Conservation (phyloP, 1,284 basidiomycete genomes). For the Tylopilus orsonianus region DNA sequence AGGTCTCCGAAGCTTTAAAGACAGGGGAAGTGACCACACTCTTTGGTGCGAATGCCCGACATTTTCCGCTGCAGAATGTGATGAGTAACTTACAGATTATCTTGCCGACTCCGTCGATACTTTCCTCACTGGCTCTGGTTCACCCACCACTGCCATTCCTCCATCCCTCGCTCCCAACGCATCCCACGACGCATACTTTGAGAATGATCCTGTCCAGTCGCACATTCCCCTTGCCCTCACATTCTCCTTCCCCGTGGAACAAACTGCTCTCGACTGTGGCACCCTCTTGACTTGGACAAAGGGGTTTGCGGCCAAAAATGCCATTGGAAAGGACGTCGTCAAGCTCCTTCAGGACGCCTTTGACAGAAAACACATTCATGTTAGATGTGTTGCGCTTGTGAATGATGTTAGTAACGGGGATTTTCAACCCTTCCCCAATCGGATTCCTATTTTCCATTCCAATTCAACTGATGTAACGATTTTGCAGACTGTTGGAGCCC, state of each 20-base stretch:
- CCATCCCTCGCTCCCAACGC: constrained; percentile 36
- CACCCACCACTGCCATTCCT: constrained; percentile 43
- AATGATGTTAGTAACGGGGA: constrained; percentile 75
- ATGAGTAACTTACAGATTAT: constrained; percentile 62
- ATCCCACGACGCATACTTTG: constrained; percentile 24
- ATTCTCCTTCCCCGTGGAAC: constrained; percentile 97
- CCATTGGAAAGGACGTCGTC: constrained; percentile 91
- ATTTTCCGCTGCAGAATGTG: constrained; percentile 4
- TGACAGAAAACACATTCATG: constrained; percentile 91
- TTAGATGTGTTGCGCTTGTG: constrained; percentile 91
- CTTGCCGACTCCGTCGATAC: constrained; percentile 94
- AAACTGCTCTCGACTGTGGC: constrained; percentile 88
- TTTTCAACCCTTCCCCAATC: background rate
- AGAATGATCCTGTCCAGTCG: constrained; percentile 42
- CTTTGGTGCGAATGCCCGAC: constrained; percentile 63
- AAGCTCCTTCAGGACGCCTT: constrained; percentile 91
- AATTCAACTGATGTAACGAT: constrained; percentile 7
- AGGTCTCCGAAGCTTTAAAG: constrained; percentile 87
- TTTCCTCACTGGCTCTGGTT: constrained; percentile 75
- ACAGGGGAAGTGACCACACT: constrained; percentile 81
- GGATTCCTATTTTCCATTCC: background rate
- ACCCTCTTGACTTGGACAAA: constrained; percentile 97
- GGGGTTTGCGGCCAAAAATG: constrained; percentile 89
- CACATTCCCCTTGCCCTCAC: constrained; percentile 84
- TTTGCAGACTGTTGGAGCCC: constrained; percentile 86